These are phyloP conservation scores for Exserohilum turcica DNA, from an alignment of 2,329 filamentous ascomycete species.

Conservation along the genomic window DNA sequence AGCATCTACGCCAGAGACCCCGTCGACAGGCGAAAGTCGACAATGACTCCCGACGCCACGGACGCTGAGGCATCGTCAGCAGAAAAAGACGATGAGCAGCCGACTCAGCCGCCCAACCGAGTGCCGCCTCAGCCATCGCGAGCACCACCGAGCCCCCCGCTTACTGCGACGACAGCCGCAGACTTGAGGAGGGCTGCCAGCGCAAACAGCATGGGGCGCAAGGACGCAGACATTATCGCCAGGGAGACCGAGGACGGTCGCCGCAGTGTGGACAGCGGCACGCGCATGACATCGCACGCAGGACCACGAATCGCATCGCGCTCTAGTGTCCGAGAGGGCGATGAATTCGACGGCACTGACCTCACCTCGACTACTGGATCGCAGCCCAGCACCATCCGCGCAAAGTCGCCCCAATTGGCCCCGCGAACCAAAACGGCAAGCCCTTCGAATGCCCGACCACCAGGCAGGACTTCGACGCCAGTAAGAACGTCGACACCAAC, in stretches of 20 bases:
- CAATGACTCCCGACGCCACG: conserved; percentile 50
- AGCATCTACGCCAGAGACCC: conserved; percentile 66
- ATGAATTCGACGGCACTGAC: conserved; percentile 47
- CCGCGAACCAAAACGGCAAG: conserved; percentile 33
- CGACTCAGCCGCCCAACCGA: conserved; percentile 19
- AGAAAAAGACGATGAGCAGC: conserved; percentile 25
- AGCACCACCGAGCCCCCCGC: conserved; percentile 55
- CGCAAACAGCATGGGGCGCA: conserved; percentile 51
- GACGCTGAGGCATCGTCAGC: conserved; percentile 44
- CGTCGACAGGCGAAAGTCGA: conserved; percentile 35
- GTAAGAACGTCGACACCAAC: conserved; percentile 20
- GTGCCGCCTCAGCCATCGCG: conserved; percentile 31
- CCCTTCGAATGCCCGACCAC: conserved; percentile 24
- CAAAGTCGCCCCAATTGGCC: conserved; percentile 32
- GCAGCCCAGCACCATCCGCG: conserved; percentile 48
- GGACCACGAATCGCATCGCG: conserved; percentile 48
- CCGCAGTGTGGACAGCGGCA: conserved; percentile 50
- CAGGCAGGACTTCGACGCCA: conserved; percentile 33
- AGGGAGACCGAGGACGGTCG: conserved; percentile 48
- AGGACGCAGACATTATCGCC: conserved; percentile 42
- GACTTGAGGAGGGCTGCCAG: conserved; percentile 53
- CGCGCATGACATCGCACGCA: conserved; percentile 43
- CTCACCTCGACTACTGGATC: conserved; percentile 51
- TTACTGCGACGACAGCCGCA: conserved; percentile 49
- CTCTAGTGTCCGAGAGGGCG: conserved; percentile 51